phyloP scores from a whole-genome alignment of 1,139 yeast genomes.

The Pneumocystis oryctolagi region DNA sequence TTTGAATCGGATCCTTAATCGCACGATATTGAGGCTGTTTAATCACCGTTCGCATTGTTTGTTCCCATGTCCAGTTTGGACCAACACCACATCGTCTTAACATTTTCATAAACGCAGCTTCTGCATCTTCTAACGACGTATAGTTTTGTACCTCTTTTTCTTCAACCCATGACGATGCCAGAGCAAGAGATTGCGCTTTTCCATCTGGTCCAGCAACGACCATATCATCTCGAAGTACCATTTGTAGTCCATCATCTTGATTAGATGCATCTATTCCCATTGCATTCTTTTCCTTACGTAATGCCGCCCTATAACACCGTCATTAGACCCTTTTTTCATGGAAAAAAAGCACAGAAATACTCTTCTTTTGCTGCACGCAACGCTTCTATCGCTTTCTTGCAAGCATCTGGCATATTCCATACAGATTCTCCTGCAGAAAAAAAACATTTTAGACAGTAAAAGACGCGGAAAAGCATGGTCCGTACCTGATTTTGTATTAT shows the following conservation, averaged over 20 bases:
- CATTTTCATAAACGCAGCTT: slow-evolving; percentile 36
- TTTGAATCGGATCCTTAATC: slow-evolving; percentile 42
- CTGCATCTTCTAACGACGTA: slow-evolving; percentile 26
- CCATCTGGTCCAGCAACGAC: background rate
- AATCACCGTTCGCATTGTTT: slow-evolving; percentile 47
- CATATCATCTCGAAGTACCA: background rate
- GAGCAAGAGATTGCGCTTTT: background rate
- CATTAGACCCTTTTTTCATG: no score
- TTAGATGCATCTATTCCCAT: background rate
- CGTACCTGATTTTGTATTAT: slow-evolving; percentile 36
- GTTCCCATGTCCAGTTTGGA: slow-evolving; percentile 61
- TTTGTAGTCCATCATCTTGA: slow-evolving; percentile 1
- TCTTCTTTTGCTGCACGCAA: slow-evolving; percentile 9
- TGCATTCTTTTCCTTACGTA: background rate
- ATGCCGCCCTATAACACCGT: background rate
- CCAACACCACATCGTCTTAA: slow-evolving; percentile 43
- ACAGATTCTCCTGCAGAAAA: slow-evolving; percentile 42
- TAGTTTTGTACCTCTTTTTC: background rate
- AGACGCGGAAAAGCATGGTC: background rate
- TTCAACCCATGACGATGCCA: background rate
- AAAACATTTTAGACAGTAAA: background rate
- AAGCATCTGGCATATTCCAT: slow-evolving; percentile 54
- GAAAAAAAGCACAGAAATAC: background rate
- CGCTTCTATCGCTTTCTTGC: slow-evolving; percentile 11
- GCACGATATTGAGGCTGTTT: slow-evolving; percentile 57